Evolutionary conservation across 169 alveolate genomes (phyloP), one percentile per base, ranked within the genome.

Genomic region (Hepatocystis sp.): DNA sequence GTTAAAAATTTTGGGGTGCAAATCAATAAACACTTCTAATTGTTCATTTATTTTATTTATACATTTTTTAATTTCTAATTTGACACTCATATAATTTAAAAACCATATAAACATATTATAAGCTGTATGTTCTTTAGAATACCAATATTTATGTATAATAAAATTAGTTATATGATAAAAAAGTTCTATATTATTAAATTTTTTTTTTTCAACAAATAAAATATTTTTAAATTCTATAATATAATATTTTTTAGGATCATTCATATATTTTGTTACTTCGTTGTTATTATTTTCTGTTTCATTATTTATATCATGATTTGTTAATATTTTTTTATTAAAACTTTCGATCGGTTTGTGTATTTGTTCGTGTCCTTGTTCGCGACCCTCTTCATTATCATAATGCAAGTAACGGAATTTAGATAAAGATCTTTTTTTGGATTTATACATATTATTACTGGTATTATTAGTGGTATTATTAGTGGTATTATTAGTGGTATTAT

Each of bases 121-220:
- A n/a, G 44, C 2, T 10, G 88, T 32, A 76, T 44, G 46, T 27
- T 76, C 88, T n/a, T 63, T 27, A 2, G 88, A 76, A 64, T 76
- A 76, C 88, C 88, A 76, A 76, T 76, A 76, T 15, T 60, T 76
- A 49, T 76, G 88, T 58, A 76, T 58, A 27, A 76, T 76, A 27
- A 76, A 58, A 30, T 76, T 76, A 5, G 78, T 76, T 2, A 76
- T 76, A 25, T 76, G 88, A 58, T 76, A 76, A 58, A 71, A 71
- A 13, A 71, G 55, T 71, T 71, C 86, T 19, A 71, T 32, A 58
- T 76, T 76, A 49, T 76, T 58, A 36, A 76, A 76, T 36, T 76
- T 76, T 27, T 76, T 76, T 27, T 76, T 76, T 76, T 76, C 88
- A 76, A 27, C 44, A 42, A 17, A 76, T 44, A 76, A 36, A 8